These are phyloP conservation scores for Enterocytospora artemiae DNA, from an alignment of 371 early-diverging fungal species.

Conservation along the genomic window DNA sequence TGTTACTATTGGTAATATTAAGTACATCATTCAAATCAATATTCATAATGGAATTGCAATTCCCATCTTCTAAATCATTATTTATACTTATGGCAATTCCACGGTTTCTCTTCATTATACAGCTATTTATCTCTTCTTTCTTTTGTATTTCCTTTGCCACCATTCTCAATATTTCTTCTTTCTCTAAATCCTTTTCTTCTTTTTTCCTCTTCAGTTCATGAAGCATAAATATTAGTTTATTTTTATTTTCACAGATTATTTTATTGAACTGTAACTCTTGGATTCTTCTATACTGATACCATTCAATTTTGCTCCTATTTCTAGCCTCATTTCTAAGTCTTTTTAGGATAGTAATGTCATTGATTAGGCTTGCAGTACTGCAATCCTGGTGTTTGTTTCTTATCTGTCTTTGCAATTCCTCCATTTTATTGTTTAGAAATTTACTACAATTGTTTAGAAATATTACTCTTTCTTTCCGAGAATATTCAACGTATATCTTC, in stretches of 20 bases:
- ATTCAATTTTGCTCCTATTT: conserved; percentile 39
- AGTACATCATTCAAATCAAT: background rate
- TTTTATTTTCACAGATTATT: conserved; percentile 23
- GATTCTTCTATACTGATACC: conserved; percentile 45
- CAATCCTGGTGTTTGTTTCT: conserved; percentile 14
- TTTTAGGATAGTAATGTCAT: conserved; percentile 20
- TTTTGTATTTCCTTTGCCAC: conserved; percentile 17
- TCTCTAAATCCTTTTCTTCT: background rate
- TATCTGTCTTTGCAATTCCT: conserved; percentile 24
- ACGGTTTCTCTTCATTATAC: background rate
- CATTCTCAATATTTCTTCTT: background rate
- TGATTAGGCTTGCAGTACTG: conserved; percentile 14
- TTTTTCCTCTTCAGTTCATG: conserved; percentile 1
- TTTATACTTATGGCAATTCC: background rate
- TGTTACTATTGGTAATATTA: no score
- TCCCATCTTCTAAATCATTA: background rate
- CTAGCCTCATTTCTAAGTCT: conserved; percentile 40
- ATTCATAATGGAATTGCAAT: background rate
- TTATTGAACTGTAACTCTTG: conserved; percentile 47
- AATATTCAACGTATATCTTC: conserved; percentile 20
- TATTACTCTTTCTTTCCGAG: conserved; percentile 24
- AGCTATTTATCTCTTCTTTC: conserved; percentile 3
- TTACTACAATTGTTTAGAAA: conserved; percentile 32
- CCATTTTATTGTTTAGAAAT: conserved; percentile 27
- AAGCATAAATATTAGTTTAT: conserved; percentile 9